A percentile compares a stretch with the other conserved stretches of the same genome.
phyloP scores from a whole-genome alignment of 108 stramenopile species.

The Cyclotella cryptica region DNA sequence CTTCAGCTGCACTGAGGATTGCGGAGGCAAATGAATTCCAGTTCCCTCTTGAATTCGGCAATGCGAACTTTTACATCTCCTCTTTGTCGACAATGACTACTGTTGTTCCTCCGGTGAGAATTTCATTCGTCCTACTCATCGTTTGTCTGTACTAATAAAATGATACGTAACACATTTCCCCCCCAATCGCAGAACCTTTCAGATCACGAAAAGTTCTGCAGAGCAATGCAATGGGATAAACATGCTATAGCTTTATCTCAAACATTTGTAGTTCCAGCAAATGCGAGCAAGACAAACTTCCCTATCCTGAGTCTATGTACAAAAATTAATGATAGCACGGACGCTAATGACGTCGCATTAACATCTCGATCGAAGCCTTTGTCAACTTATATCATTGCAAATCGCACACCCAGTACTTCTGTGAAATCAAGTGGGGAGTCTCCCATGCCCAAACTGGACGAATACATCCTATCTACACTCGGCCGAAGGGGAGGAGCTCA shows the following conservation, averaged over 20 bases:
- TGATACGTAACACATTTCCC: background rate
- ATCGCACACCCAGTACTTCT: constrained; percentile 4
- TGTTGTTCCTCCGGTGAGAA: background rate
- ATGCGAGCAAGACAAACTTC: constrained; percentile 47
- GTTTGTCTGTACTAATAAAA: background rate
- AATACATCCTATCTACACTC: constrained; percentile 57
- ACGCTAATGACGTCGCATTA: background rate
- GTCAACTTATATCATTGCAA: constrained; percentile 5
- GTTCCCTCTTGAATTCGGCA: constrained; percentile 59
- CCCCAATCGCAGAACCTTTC: background rate
- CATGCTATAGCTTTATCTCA: constrained; percentile 75
- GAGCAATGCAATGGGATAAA: constrained; percentile 58
- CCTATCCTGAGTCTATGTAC: constrained; percentile 33
- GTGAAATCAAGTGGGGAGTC: constrained; percentile 48
- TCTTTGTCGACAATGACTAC: background rate
- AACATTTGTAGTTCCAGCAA: constrained; percentile 81
- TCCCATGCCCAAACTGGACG: constrained; percentile 73
- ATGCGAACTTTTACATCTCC: constrained; percentile 65
- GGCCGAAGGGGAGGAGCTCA: constrained; percentile 65
- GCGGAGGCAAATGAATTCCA: constrained; percentile 59
- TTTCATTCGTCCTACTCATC: background rate
- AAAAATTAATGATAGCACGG: background rate
- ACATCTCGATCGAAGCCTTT: background rate
- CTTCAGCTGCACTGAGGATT: constrained; percentile 70
- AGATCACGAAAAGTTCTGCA: constrained; percentile 28